Conservation (phyloP, 1,139 yeast species). For the Sugiyamaella sp. region DNA sequence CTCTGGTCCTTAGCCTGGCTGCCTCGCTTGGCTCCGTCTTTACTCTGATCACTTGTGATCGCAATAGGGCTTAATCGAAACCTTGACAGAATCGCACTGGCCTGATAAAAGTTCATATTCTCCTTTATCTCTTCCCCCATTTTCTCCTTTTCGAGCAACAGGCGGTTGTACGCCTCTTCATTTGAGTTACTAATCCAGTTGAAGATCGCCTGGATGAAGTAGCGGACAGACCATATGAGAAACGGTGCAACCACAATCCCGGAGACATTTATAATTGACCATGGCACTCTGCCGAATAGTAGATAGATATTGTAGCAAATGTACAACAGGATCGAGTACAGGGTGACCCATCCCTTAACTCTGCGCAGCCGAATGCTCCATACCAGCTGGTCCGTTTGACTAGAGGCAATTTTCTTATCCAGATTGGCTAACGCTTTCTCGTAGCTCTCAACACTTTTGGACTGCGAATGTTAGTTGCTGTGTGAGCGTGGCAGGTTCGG, state of each 20-base stretch:
- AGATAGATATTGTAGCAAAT: slow-evolving; percentile 28
- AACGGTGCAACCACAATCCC: slow-evolving; percentile 30
- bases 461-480: slow-evolving; percentile 8
- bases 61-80: slow-evolving; percentile 45
- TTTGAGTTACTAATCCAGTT: slow-evolving; percentile 31
- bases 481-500: no score
- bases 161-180: slow-evolving; percentile 42
- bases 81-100: slow-evolving; percentile 69
- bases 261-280: slow-evolving; percentile 20
- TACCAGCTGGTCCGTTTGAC: slow-evolving; percentile 32
- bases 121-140: slow-evolving; percentile 78
- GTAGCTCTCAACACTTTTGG: slow-evolving; percentile 30
- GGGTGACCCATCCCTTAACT: slow-evolving; percentile 37
- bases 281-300: slow-evolving; percentile 24
- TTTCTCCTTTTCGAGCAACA: slow-evolving; percentile 56
- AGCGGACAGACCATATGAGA: slow-evolving; percentile 31
- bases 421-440: slow-evolving; percentile 40
- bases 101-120: slow-evolving; percentile 74
- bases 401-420: slow-evolving; percentile 33
- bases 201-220: slow-evolving; percentile 28
- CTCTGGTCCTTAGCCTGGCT: no score
- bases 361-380: slow-evolving; percentile 35
- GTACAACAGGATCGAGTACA: slow-evolving; percentile 37
- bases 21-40: slow-evolving; percentile 22
- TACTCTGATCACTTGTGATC: slow-evolving; percentile 9